phyloP scores from a whole-genome alignment of 768 basidiomycete species.

The Panaeolus cyanescens region DNA sequence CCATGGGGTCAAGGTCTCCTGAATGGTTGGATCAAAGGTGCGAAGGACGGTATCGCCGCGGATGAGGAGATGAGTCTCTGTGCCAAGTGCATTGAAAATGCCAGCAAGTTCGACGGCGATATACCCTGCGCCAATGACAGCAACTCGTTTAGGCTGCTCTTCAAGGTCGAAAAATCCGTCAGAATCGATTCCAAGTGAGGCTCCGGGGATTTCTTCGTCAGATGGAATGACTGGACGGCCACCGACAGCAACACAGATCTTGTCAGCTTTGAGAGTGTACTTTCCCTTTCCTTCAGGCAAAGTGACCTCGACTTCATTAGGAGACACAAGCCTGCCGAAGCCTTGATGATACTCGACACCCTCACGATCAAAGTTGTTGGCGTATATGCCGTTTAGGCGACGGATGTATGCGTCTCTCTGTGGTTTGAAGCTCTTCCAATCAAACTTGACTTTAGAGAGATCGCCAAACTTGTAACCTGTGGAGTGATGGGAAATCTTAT shows the following conservation, averaged over 20 bases:
- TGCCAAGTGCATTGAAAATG: conserved; percentile 86
- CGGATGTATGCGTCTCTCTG: conserved; percentile 96
- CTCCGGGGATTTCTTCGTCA: conserved; percentile 84
- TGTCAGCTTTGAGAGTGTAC: conserved; percentile 75
- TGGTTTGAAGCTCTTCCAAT: conserved; percentile 90
- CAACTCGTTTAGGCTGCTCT: conserved; percentile 90
- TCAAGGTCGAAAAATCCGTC: conserved; percentile 96
- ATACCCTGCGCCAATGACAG: conserved; percentile 95
- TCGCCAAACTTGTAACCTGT: conserved; percentile 75
- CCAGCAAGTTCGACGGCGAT: conserved; percentile 98
- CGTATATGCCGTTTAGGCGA: conserved; percentile 89
- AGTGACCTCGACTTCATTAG: conserved; percentile 73
- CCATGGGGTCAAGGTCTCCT: conserved; percentile 83
- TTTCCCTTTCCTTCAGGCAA: conserved; percentile 59
- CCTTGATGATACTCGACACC: conserved; percentile 87
- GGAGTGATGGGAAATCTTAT: conserved; percentile 77
- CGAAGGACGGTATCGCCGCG: conserved; percentile 88
- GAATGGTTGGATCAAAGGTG: conserved; percentile 87
- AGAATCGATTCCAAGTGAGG: conserved; percentile 86
- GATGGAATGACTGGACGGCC: conserved; percentile 81
- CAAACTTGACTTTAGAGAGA: conserved; percentile 61
- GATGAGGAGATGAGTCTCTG: conserved; percentile 91
- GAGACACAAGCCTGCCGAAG: conserved; percentile 68
- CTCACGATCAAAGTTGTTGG: conserved; percentile 84
- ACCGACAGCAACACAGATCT: conserved; percentile 85